phyloP scores from a whole-genome alignment of 371 early-diverging fungal species.

The Actinomucor elegans region DNA sequence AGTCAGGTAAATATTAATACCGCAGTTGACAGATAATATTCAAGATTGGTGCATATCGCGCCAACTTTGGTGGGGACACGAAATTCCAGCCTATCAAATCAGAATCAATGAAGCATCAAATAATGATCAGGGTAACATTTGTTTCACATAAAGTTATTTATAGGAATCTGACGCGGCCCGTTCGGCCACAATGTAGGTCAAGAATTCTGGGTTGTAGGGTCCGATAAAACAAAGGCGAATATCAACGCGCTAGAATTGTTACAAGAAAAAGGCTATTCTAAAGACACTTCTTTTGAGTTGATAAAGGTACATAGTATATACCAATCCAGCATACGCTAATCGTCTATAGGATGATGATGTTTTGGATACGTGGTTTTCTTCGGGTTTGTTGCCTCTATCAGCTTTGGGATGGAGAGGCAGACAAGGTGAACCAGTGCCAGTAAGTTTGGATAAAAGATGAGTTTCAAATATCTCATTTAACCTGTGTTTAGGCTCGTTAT shows the following conservation, averaged over 20 bases:
- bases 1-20: constrained; percentile 1
- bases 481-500: constrained; percentile 59
- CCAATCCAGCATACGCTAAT: no score
- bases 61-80: constrained; percentile 99
- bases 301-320: constrained; percentile 25
- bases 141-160: constrained; percentile 1
- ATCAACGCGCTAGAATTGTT: constrained; percentile 44
- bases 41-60: constrained; percentile 99
- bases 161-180: constrained; percentile 8
- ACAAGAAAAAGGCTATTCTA: constrained; percentile 24
- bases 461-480: background rate
- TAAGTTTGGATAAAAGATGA: constrained; percentile 11
- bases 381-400: constrained; percentile 96
- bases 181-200: constrained; percentile 3
- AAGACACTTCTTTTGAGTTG: constrained; percentile 30
- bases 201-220: constrained; percentile 75
- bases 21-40: constrained; percentile 66
- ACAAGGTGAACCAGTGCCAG: constrained; percentile 31
- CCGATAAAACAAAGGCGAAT: constrained; percentile 59
- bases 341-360: constrained; percentile 92
- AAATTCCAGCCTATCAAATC: constrained; percentile 96
- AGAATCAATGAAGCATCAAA: constrained; percentile 36
- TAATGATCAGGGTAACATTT: constrained; percentile 13
- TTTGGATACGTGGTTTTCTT: constrained; percentile 99
- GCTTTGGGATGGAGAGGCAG: constrained; percentile 68